phyloP scores from a whole-genome alignment of 2,329 filamentous ascomycete species.

The Mollisia scopiformis region DNA sequence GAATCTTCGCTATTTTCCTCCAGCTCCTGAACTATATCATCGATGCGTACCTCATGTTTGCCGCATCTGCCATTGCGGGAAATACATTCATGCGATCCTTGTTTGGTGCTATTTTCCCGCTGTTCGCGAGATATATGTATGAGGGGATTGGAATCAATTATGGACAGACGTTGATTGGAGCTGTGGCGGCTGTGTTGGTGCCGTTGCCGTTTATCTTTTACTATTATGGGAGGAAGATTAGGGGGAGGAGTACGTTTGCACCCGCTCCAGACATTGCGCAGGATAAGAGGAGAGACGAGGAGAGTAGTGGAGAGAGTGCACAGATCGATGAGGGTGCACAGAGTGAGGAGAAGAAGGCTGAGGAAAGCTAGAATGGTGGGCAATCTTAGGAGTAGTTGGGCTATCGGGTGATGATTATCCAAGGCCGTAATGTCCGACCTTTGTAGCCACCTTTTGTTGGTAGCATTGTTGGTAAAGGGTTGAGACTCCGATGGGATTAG shows the following conservation, averaged over 20 bases:
- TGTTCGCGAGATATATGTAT: constrained; percentile 63
- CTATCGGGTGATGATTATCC: no score
- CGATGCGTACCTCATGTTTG: constrained; percentile 72
- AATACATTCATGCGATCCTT: constrained; percentile 72
- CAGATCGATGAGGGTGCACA: no score
- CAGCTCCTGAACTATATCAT: constrained; percentile 68
- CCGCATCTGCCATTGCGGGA: constrained; percentile 74
- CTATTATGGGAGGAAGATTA: background rate
- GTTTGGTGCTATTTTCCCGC: constrained; percentile 69
- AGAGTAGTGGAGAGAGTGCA: background rate
- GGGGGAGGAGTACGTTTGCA: background rate
- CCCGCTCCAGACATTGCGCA: background rate
- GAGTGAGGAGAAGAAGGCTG: background rate
- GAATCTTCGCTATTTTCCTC: constrained; percentile 37
- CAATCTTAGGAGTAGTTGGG: no score
- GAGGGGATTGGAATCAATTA: constrained; percentile 2
- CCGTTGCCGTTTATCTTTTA: background rate
- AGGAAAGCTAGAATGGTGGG: background rate
- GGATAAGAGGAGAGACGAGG: background rate
- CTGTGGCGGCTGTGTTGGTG: background rate
- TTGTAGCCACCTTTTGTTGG: no score
- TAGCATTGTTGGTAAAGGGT: no score
- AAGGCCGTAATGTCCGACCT: no score
- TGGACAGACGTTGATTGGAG: background rate
- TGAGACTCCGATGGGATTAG: no score